These are phyloP conservation scores for Flaveria sonorensis DNA, from an alignment of 129 eudicot genomes.

Conservation along the genomic window DNA sequence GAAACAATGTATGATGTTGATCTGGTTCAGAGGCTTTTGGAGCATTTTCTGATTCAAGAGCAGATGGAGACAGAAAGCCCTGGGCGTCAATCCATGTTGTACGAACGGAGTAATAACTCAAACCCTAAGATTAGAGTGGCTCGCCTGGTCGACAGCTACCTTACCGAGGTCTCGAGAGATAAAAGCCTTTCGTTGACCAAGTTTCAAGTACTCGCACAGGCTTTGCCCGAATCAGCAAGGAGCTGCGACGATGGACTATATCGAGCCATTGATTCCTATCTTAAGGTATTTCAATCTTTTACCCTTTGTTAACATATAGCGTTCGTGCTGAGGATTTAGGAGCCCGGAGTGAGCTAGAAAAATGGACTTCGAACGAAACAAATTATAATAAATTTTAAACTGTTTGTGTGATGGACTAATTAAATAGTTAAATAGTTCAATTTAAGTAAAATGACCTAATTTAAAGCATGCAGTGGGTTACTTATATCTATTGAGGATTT, in stretches of 20 bases:
- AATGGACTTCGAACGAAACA: too few relatives aligned
- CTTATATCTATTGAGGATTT: too few relatives aligned
- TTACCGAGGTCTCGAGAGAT: neutral
- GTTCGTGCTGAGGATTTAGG: too few relatives aligned
- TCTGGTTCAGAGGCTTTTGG: conserved; percentile 1
- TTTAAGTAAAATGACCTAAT: too few relatives aligned
- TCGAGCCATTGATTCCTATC: neutral
- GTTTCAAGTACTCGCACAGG: neutral
- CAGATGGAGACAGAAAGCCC: neutral
- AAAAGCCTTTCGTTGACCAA: neutral
- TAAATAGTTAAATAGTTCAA: too few relatives aligned
- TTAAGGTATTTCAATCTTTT: neutral
- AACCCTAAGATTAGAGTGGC: neutral
- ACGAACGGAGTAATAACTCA: neutral
- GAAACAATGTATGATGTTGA: neutral
- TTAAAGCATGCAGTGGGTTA: too few relatives aligned
- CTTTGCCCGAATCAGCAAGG: conserved; percentile 1
- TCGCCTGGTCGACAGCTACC: neutral
- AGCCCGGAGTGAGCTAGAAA: too few relatives aligned
- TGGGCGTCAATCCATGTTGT: neutral
- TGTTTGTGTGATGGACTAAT: too few relatives aligned
- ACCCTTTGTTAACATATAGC: too few relatives aligned
- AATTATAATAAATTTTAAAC: too few relatives aligned
- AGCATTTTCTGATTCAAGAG: neutral
- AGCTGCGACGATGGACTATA: neutral